phyloP scores from a whole-genome alignment of 2,329 filamentous ascomycete genomes.

The Zymoseptoria pseudotritici region DNA sequence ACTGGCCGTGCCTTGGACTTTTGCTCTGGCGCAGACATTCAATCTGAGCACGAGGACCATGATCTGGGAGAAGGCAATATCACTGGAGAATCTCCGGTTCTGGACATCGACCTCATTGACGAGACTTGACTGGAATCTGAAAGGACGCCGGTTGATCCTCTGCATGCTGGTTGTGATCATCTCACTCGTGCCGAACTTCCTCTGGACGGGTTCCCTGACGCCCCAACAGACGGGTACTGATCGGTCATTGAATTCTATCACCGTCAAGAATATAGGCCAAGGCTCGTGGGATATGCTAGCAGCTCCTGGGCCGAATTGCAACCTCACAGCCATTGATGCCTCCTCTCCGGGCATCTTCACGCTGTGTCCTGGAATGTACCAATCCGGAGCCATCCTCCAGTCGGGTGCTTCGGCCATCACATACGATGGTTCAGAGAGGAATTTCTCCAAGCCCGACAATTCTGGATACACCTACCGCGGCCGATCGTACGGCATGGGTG shows the following conservation, averaged over 20 bases:
- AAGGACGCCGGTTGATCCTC: not conserved
- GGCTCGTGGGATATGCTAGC: not conserved
- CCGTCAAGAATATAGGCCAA: not conserved
- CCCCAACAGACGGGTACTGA: not conserved
- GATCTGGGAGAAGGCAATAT: not conserved
- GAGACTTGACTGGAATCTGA: not conserved
- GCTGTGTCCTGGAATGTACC: not conserved
- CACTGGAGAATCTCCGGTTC: not conserved
- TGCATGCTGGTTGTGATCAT: not conserved
- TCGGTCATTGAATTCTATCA: not conserved
- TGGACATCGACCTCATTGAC: not conserved
- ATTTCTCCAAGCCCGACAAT: constrained; percentile 1
- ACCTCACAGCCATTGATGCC: not conserved
- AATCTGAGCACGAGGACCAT: not conserved
- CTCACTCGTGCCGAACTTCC: not conserved
- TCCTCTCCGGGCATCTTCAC: not conserved
- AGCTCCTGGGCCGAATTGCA: not conserved
- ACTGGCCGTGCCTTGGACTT: not conserved
- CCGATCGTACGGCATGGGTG: constrained; percentile 1
- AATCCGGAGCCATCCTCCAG: not conserved
- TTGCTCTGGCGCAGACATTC: not conserved
- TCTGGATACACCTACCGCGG: not conserved
- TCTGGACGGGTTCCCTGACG: constrained; percentile 3
- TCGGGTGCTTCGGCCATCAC: not conserved
- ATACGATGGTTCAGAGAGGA: not conserved